Evolutionary conservation across 768 basidiomycete genomes (phyloP).

Genomic region (Calocera cornea): DNA sequence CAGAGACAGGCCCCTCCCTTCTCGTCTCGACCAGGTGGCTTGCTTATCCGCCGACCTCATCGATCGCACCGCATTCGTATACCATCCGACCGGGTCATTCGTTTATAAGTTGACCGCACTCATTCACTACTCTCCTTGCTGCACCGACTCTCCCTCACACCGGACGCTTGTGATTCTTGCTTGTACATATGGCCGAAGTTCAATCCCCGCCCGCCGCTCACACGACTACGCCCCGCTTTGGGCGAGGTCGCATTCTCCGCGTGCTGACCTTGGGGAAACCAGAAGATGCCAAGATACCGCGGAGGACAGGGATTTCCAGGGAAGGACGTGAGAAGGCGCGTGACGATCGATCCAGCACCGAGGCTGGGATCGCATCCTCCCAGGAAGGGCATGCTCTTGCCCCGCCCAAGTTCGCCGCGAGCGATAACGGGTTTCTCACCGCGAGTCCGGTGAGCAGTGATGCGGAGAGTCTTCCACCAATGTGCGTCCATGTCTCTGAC

Average conservation of each 20-base stretch:
- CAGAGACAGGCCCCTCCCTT: not conserved
- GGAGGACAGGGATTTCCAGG: not conserved
- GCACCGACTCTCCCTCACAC: not conserved
- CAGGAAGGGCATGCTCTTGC: not conserved
- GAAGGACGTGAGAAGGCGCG: not conserved
- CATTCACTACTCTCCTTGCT: not conserved
- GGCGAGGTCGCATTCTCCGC: not conserved
- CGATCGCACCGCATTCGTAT: not conserved
- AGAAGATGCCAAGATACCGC: not conserved
- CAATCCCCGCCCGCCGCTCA: not conserved
- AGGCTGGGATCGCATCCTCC: not conserved
- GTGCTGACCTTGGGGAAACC: not conserved
- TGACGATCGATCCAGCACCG: not conserved
- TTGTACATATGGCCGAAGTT: not conserved
- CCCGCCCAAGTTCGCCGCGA: not conserved
- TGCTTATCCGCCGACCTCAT: not conserved
- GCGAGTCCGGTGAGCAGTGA: not conserved
- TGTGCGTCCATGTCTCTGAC: not conserved
- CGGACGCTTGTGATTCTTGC: not conserved
- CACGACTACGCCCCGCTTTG: not conserved
- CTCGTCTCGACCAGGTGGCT: slow-evolving; percentile 1
- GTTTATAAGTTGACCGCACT: not conserved
- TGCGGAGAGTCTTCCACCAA: not conserved
- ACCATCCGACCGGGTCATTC: not conserved
- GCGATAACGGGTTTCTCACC: not conserved